phyloP scores from a whole-genome alignment of 768 basidiomycete genomes.

The Tulasnella sp. region DNA sequence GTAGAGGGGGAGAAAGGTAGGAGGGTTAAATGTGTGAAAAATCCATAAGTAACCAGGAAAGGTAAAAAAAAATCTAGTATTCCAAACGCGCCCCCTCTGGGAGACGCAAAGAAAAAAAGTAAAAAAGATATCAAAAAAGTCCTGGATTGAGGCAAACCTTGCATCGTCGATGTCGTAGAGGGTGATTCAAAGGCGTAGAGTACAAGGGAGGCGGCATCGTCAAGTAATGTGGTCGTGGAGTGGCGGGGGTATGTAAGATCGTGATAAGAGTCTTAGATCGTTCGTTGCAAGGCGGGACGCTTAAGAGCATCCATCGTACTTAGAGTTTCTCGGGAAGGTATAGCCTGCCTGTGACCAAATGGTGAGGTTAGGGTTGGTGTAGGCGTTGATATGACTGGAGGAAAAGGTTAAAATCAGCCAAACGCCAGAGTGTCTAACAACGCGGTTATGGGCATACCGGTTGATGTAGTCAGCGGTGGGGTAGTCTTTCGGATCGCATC shows the following conservation, averaged over 20 bases:
- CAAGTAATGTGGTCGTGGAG: neutral
- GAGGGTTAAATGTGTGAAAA: neutral
- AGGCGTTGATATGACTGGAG: constrained; percentile 46
- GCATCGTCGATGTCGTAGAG: neutral
- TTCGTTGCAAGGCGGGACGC: neutral
- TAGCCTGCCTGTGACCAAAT: constrained; percentile 76
- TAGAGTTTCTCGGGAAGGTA: constrained; percentile 61
- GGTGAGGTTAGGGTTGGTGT: constrained; percentile 74
- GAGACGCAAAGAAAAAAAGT: neutral
- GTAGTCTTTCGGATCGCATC: constrained; percentile 68
- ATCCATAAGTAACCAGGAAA: neutral
- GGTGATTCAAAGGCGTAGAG: neutral
- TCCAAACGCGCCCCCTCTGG: neutral
- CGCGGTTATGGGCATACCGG: constrained; percentile 14
- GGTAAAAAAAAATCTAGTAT: neutral
- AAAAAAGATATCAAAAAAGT: neutral
- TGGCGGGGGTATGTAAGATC: neutral
- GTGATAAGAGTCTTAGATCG: neutral
- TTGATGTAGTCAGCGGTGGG: constrained; percentile 70
- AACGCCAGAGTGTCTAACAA: no score
- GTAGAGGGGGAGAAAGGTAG: neutral
- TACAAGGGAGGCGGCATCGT: neutral
- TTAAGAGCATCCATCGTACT: constrained; percentile 31
- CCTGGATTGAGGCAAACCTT: neutral
- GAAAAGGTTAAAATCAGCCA: constrained; percentile 6